Evolutionary conservation across 495 filamentous ascomycete species (phyloP).

Genomic region (Neurospora cerealis): DNA sequence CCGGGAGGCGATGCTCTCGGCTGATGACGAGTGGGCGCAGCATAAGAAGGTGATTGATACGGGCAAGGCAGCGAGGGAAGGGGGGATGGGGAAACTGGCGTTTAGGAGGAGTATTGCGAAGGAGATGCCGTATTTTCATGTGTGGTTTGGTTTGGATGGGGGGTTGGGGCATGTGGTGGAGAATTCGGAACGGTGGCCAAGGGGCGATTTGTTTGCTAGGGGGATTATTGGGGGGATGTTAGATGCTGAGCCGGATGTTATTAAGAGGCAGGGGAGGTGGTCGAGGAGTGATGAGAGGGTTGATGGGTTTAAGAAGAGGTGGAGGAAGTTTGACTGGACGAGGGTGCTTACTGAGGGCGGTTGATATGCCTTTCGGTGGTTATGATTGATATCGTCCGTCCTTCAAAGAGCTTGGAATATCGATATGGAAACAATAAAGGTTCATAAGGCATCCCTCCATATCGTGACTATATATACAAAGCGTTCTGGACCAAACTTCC

Average conservation of each 20-base stretch:
- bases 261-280: constrained; percentile 91
- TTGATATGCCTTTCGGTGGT: background rate
- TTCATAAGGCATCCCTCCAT: background rate
- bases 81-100: constrained; percentile 66
- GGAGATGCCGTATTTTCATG: constrained; percentile 99
- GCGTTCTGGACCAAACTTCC: background rate
- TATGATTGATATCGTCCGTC: background rate
- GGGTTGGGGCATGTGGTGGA: constrained; percentile 91
- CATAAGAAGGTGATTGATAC: constrained; percentile 94
- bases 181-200: constrained; percentile 78
- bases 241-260: constrained; percentile 69
- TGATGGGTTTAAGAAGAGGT: constrained; percentile 71
- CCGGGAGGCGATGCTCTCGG: constrained; percentile 78
- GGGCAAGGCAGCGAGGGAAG: constrained; percentile 50
- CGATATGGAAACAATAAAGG: background rate
- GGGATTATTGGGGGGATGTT: constrained; percentile 93
- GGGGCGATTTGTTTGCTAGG: constrained; percentile 84
- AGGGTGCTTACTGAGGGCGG: constrained; percentile 49
- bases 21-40: constrained; percentile 90
- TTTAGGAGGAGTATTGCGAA: constrained; percentile 79
- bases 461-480: background rate
- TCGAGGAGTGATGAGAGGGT: constrained; percentile 59
- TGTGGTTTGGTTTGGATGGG: constrained; percentile 89
- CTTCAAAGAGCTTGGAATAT: background rate
- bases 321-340: constrained; percentile 96